Evolutionary conservation across 2,329 filamentous ascomycete species (phyloP), one percentile per base, ranked within the genome.

Genomic region (Aspergillus transmontanensis): DNA sequence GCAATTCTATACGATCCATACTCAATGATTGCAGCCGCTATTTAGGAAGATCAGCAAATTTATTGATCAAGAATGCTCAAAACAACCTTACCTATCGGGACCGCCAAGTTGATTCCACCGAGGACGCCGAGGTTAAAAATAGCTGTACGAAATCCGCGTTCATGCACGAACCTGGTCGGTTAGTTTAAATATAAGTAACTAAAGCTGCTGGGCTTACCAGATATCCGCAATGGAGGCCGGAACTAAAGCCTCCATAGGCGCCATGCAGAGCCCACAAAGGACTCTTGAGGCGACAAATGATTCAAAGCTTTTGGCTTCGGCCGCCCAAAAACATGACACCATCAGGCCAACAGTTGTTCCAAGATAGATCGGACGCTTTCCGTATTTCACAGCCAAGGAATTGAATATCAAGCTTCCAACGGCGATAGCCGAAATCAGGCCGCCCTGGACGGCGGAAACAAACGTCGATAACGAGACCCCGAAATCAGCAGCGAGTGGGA

Each of bases 141-240:
- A n/a, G 39, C 39, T 3, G 39, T 41, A 19, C 39, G 39, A 9
- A 41, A 41, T 19, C 39, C 39, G 7, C 39, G 39, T 14, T 41
- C 39, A n/a, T 41, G 39, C 6, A 41, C 39, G 19, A 41, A 41
- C 39, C 39, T 41, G n/a, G 9, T 41, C 39, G 39, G 7, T 10
- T 41, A 19, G 19, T 41, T 41, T 4, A 41, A 41, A n/a, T 7
- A n/a, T 6, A 41, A 14, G 3, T 3, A 3, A 41, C 4, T 3
- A 3, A 7, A n/a, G n/a, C 6, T 19, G 39, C 39, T 19, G 9
- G 39, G 19, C 16, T 4, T 41, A 41, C 39, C 77, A 81, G 23
- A 81, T 72, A 70, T 81, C 79, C 2, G 74, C 73, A 64, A 81
- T 80, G 0, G 77, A 78, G 11, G 79, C 78, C 1, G 75, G 75